Evolutionary conservation across 2,329 filamentous ascomycete species (phyloP).

Genomic region (Blastomyces gilchristii): DNA sequence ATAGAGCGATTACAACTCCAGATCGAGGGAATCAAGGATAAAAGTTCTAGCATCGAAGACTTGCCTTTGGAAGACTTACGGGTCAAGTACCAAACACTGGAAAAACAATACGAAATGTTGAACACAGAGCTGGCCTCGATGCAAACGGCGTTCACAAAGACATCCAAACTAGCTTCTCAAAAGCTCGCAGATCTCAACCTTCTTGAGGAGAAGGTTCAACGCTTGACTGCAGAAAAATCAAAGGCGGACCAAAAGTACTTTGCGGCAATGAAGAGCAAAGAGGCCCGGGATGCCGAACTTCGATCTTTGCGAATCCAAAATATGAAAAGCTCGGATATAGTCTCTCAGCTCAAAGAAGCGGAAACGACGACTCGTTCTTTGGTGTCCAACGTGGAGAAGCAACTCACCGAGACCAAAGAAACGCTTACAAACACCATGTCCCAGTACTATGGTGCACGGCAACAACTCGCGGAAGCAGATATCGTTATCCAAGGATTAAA

Average conservation of each 20-base stretch:
- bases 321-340: slow-evolving; percentile 83
- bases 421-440: slow-evolving; percentile 58
- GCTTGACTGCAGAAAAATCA: slow-evolving; percentile 75
- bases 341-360: slow-evolving; percentile 82
- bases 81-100: slow-evolving; percentile 60
- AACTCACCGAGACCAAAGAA: slow-evolving; percentile 71
- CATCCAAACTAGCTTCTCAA: slow-evolving; percentile 71
- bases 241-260: slow-evolving; percentile 99
- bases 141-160: slow-evolving; percentile 83
- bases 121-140: slow-evolving; percentile 81
- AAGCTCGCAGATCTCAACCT: slow-evolving; percentile 69
- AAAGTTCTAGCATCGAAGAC: slow-evolving; percentile 43
- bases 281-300: slow-evolving; percentile 71
- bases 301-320: slow-evolving; percentile 71
- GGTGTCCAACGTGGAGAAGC: slow-evolving; percentile 79
- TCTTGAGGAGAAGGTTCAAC: slow-evolving; percentile 66
- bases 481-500: slow-evolving; percentile 62
- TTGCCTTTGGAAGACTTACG: slow-evolving; percentile 62
- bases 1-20: slow-evolving; percentile 57
- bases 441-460: slow-evolving; percentile 67
- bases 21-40: slow-evolving; percentile 39
- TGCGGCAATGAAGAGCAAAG: slow-evolving; percentile 85
- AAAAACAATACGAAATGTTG: slow-evolving; percentile 71
- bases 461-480: slow-evolving; percentile 57
- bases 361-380: slow-evolving; percentile 67